Conservation (phyloP, 208 protist genomes). For the Tritrichomonas foetus region DNA sequence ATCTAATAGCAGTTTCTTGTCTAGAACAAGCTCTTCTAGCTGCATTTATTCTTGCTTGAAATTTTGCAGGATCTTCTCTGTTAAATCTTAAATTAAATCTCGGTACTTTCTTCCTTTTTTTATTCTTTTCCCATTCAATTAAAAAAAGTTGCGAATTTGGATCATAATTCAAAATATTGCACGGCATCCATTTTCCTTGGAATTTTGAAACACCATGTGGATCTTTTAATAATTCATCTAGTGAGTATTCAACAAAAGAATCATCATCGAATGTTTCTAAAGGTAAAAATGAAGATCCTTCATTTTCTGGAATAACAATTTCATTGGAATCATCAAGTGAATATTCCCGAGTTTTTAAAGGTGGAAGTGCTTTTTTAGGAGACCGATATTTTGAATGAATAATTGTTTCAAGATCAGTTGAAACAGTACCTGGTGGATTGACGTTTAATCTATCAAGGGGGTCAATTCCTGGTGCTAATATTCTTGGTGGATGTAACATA, state of each 20-base stretch:
- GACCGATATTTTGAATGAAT: background rate
- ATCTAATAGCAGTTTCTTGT: background rate
- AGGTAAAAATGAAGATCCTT: background rate
- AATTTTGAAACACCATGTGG: background rate
- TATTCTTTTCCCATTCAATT: background rate
- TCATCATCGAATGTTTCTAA: constrained; percentile 6
- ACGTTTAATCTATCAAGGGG: background rate
- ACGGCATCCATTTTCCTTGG: background rate
- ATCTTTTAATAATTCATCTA: background rate
- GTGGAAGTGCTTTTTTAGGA: background rate
- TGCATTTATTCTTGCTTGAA: background rate
- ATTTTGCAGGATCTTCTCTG: background rate
- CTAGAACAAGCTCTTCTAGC: background rate
- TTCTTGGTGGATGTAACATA: background rate
- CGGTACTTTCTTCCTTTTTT: background rate
- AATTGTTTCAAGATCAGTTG: background rate
- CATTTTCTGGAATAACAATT: background rate
- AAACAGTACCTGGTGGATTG: background rate
- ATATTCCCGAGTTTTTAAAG: background rate
- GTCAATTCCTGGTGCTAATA: background rate
- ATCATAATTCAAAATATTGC: constrained; percentile 20
- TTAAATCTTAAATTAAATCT: background rate
- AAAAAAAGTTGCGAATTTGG: background rate
- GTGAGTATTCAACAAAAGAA: background rate
- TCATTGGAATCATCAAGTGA: background rate